Evolutionary conservation across 805 yeast genomes (phyloP).

Genomic region (Barnettozyma salicaria): DNA sequence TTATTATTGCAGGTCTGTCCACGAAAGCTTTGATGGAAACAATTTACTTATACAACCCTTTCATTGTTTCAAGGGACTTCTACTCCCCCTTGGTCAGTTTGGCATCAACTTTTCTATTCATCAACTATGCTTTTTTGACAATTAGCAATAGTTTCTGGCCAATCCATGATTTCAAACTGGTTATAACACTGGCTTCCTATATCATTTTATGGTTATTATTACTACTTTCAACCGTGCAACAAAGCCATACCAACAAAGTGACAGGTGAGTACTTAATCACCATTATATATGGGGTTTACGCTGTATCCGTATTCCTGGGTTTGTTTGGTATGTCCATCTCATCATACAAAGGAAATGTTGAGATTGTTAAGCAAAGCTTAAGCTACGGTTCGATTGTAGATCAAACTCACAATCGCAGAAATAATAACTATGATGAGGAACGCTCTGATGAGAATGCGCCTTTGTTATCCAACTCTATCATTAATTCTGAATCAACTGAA

Average conservation of each 20-base stretch:
- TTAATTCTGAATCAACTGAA: constrained; percentile 14
- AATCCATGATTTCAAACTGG: constrained; percentile 53
- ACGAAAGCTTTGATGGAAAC: constrained; percentile 34
- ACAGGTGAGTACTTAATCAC: constrained; percentile 48
- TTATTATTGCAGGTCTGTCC: constrained; percentile 38
- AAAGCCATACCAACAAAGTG: constrained; percentile 35
- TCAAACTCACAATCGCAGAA: neutral
- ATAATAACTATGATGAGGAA: constrained; percentile 9
- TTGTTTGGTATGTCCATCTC: constrained; percentile 35
- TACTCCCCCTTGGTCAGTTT: constrained; percentile 44
- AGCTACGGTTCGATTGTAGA: constrained; percentile 14
- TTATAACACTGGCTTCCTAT: constrained; percentile 49
- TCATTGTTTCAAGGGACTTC: constrained; percentile 46
- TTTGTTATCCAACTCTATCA: constrained; percentile 23
- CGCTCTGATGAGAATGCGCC: constrained; percentile 31
- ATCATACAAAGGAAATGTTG: constrained; percentile 16
- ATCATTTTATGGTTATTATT: constrained; percentile 52
- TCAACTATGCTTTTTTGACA: constrained; percentile 51
- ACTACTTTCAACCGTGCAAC: constrained; percentile 43
- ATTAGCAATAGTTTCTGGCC: constrained; percentile 34
- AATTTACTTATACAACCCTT: constrained; percentile 40
- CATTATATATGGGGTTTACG: constrained; percentile 39
- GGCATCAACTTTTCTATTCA: constrained; percentile 41
- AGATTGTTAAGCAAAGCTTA: neutral
- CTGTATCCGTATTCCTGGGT: constrained; percentile 47